phyloP scores from a whole-genome alignment of 768 basidiomycete species.

The Tricholoma saponaceum region DNA sequence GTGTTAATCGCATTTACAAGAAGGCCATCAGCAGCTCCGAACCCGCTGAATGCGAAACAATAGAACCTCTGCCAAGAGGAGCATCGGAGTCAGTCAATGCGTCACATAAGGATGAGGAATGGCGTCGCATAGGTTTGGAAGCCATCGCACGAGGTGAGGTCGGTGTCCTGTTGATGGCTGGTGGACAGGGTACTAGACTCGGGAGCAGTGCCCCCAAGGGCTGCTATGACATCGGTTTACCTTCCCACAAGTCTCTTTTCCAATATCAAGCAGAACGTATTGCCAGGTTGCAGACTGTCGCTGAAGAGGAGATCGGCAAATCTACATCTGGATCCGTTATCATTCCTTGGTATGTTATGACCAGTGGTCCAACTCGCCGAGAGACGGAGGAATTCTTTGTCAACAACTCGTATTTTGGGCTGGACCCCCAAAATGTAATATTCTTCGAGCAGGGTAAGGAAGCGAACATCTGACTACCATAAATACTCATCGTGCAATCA shows the following conservation, averaged over 20 bases:
- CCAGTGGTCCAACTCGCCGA: constrained; percentile 88
- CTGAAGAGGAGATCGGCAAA: constrained; percentile 51
- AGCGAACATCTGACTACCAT: constrained; percentile 3
- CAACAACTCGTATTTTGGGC: constrained; percentile 75
- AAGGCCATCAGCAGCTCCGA: constrained; percentile 71
- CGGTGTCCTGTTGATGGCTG: constrained; percentile 96
- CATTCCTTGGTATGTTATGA: constrained; percentile 99
- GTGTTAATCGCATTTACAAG: constrained; percentile 85
- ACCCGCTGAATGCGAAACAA: constrained; percentile 45
- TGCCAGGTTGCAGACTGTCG: constrained; percentile 73
- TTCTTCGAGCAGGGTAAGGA: constrained; percentile 92
- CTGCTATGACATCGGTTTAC: constrained; percentile 95
- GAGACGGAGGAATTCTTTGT: constrained; percentile 86
- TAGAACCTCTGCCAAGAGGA: constrained; percentile 79
- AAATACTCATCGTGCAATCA: constrained; percentile 25
- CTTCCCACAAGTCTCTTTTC: constrained; percentile 91
- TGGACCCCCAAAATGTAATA: constrained; percentile 74
- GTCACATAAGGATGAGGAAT: constrained; percentile 57
- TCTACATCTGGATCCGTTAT: constrained; percentile 57
- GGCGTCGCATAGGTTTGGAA: constrained; percentile 74
- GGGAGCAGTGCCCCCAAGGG: constrained; percentile 94
- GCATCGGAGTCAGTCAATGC: constrained; percentile 62
- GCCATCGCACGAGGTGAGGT: constrained; percentile 83
- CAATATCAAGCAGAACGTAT: constrained; percentile 98
- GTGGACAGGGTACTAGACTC: constrained; percentile 93